Percentiles rank a stretch among this genome's conserved stretches.
These are phyloP conservation scores for Hippophae rhamnoides DNA, from an alignment of 306 rosid species.

Conservation along the genomic window DNA sequence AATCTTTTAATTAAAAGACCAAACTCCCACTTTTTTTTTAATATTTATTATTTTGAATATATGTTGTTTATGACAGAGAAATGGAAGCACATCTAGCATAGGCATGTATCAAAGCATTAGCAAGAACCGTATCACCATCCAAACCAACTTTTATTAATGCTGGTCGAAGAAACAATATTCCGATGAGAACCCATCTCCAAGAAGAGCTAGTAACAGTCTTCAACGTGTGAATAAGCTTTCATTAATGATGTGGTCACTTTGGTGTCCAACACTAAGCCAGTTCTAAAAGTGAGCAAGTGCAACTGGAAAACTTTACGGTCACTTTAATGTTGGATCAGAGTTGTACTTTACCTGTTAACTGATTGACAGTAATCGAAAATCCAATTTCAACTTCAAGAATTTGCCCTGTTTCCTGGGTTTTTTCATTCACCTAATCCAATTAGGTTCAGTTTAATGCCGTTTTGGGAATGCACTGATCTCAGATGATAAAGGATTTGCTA, in stretches of 20 bases:
- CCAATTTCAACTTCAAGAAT: too few species aligned
- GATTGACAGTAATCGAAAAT: too few species aligned
- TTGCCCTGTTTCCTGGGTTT: too few species aligned
- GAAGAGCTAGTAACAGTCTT: slow-evolving; percentile 66
- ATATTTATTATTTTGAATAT: too few species aligned
- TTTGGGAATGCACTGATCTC: too few species aligned
- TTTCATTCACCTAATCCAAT: too few species aligned
- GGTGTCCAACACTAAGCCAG: slow-evolving; percentile 46
- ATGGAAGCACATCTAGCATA: slow-evolving; percentile 76
- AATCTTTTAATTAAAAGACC: too few species aligned
- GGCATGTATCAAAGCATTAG: slow-evolving; percentile 78
- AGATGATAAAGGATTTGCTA: too few species aligned
- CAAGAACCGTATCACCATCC: slow-evolving; percentile 48
- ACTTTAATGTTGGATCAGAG: too few species aligned
- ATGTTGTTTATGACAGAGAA: slow-evolving; percentile 24
- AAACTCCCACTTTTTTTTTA: too few species aligned
- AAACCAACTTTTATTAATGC: slow-evolving; percentile 62
- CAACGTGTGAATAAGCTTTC: slow-evolving; percentile 57
- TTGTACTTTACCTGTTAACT: too few species aligned
- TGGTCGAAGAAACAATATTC: slow-evolving; percentile 82
- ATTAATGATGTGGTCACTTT: slow-evolving; percentile 61
- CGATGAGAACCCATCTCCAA: slow-evolving; percentile 36
- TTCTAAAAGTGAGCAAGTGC: slow-evolving; percentile 58
- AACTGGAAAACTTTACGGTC: slow-evolving; percentile 23
- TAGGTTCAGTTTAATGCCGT: too few species aligned